These are phyloP conservation scores for Dalbergia cultrata DNA, from an alignment of 306 rosid genomes.

Conservation along the genomic window DNA sequence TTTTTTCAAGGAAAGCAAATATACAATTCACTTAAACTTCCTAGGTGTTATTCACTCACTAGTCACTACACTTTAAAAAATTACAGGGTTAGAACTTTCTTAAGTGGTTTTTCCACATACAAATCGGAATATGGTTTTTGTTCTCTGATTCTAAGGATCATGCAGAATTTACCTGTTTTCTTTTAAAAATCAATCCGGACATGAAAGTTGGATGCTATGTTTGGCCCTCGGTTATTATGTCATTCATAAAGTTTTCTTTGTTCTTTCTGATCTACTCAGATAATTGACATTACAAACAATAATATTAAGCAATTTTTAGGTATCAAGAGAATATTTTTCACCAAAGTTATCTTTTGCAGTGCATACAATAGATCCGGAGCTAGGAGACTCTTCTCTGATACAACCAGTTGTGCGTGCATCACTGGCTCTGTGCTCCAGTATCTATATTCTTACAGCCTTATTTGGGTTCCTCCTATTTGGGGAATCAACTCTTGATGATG, in stretches of 20 bases:
- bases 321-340: conserved; percentile 28
- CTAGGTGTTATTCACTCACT: background rate
- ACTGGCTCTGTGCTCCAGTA: conserved; percentile 60
- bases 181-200: background rate
- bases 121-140: conserved; percentile 7
- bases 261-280: background rate
- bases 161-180: background rate
- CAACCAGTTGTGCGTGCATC: conserved; percentile 66
- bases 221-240: background rate
- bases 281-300: conserved; percentile 25
- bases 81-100: background rate
- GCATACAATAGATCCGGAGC: conserved; percentile 70
- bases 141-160: background rate
- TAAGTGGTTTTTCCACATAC: background rate
- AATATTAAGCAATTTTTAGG: conserved; percentile 9
- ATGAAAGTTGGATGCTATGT: background rate
- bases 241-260: conserved; percentile 8
- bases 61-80: background rate
- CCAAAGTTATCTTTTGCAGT: conserved; percentile 55
- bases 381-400: conserved; percentile 64
- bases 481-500: conserved; percentile 72
- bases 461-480: conserved; percentile 77
- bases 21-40: background rate
- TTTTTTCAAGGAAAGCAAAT: background rate
- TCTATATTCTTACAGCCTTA: conserved; percentile 68